Conservation (phyloP, 1,139 yeast species). For the Taiozyma sp. region DNA sequence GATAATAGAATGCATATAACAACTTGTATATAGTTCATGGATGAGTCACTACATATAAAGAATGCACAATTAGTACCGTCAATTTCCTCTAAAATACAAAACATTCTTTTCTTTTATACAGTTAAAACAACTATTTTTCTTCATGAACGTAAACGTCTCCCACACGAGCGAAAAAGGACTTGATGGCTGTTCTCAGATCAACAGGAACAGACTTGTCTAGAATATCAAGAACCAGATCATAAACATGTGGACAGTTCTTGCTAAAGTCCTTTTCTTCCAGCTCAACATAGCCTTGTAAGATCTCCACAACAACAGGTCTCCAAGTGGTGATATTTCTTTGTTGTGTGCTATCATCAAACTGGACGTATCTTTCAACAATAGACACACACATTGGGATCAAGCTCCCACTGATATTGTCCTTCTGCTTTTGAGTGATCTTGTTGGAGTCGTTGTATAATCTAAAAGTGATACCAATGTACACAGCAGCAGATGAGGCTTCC, state of each 20-base stretch:
- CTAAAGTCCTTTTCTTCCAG: slow-evolving; percentile 74
- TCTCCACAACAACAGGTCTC: slow-evolving; percentile 89
- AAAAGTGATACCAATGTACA: slow-evolving; percentile 76
- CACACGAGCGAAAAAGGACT: slow-evolving; percentile 60
- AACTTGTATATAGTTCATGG: slow-evolving; percentile 3
- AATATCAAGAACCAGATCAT: slow-evolving; percentile 60
- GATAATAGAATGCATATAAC: neutral
- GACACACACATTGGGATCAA: slow-evolving; percentile 70
- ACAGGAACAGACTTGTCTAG: slow-evolving; percentile 65
- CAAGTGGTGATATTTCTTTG: slow-evolving; percentile 79
- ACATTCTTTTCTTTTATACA: neutral
- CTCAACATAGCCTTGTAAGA: slow-evolving; percentile 75
- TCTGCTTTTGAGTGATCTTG: slow-evolving; percentile 31
- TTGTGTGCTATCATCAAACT: slow-evolving; percentile 70
- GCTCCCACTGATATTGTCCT: slow-evolving; percentile 28
- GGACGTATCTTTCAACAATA: slow-evolving; percentile 65
- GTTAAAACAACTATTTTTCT: slow-evolving; percentile 2
- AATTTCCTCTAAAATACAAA: neutral
- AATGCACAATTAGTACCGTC: too few species aligned
- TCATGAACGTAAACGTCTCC: slow-evolving; percentile 51
- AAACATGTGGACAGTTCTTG: slow-evolving; percentile 59
- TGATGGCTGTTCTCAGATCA: slow-evolving; percentile 66
- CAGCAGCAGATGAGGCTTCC: slow-evolving; percentile 88
- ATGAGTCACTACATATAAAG: too few species aligned
- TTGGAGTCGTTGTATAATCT: slow-evolving; percentile 65